Conservation (phyloP, 768 basidiomycete genomes). For the Amanita brunnescens region DNA sequence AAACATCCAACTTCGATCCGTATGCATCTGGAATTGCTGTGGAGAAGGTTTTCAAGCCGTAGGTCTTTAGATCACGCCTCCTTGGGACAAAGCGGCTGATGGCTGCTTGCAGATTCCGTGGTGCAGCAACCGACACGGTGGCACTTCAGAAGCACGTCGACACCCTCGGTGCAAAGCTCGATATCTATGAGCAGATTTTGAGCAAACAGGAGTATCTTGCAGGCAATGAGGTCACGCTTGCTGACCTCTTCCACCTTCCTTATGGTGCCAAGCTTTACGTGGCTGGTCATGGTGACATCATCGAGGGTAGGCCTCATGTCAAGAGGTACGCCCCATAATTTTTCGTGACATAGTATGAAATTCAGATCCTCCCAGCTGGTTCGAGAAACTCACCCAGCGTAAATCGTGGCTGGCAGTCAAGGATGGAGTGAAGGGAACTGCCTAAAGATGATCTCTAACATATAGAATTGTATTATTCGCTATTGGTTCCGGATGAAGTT, state of each 20-base stretch:
- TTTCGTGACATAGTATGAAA: conserved; percentile 24
- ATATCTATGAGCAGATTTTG: conserved; percentile 49
- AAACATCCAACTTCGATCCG: conserved; percentile 45
- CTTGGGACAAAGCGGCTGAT: too few species aligned
- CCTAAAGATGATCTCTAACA: neutral
- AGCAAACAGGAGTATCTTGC: conserved; percentile 48
- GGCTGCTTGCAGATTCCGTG: conserved; percentile 10
- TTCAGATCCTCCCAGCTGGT: neutral
- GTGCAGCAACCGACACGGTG: conserved; percentile 22
- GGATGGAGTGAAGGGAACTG: conserved; percentile 19
- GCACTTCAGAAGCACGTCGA: conserved; percentile 17
- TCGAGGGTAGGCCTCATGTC: conserved; percentile 30
- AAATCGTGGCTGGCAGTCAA: conserved; percentile 33
- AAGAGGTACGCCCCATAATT: conserved; percentile 22
- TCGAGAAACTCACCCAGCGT: neutral
- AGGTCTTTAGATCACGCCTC: conserved; percentile 6
- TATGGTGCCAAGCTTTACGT: conserved; percentile 15
- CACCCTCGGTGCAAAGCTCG: conserved; percentile 32
- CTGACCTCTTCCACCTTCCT: conserved; percentile 51
- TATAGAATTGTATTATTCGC: too few species aligned
- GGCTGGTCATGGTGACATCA: conserved; percentile 24
- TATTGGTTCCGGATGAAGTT: too few species aligned
- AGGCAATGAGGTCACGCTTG: conserved; percentile 47
- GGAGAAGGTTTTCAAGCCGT: conserved; percentile 49
- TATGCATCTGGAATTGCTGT: conserved; percentile 29